Evolutionary conservation across 345 rosid genomes (phyloP).

Genomic region (Geranium rotundifolium): DNA sequence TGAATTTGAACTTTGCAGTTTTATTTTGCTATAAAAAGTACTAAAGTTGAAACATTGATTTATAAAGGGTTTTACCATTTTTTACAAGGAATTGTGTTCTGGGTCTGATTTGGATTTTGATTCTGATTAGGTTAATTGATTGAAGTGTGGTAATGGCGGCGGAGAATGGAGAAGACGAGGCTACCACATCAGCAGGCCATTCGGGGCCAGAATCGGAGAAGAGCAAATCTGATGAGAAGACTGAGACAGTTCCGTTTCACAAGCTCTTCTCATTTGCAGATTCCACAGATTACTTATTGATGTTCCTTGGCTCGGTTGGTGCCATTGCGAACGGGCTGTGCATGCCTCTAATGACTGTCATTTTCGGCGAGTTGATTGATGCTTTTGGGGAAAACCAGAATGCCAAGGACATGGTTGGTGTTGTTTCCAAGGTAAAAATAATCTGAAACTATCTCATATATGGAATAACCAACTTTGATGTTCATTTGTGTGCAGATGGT

Average conservation of each 20-base stretch:
- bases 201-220: constrained; percentile 19
- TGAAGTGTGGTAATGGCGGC: constrained; percentile 15
- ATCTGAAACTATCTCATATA: background rate
- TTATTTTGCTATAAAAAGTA: too few relatives aligned
- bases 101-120: too few relatives aligned
- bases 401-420: constrained; percentile 19
- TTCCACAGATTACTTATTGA: constrained; percentile 43
- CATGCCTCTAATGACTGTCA: constrained; percentile 66
- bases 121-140: too few relatives aligned
- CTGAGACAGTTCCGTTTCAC: constrained; percentile 48
- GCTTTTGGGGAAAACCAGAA: constrained; percentile 59
- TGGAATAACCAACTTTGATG: background rate
- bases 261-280: constrained; percentile 77
- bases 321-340: constrained; percentile 58
- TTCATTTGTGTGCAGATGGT: background rate
- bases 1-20: too few relatives aligned
- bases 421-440: constrained; percentile 45
- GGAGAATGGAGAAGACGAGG: constrained; percentile 22
- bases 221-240: constrained; percentile 39
- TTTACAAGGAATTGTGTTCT: too few relatives aligned
- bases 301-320: constrained; percentile 60
- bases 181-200: constrained; percentile 33
- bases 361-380: constrained; percentile 56
- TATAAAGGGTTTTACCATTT: too few relatives aligned
- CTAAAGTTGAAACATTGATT: too few relatives aligned